Conservation (phyloP, 202 grass and related monocot genomes). For the Elaeis oleifera region DNA sequence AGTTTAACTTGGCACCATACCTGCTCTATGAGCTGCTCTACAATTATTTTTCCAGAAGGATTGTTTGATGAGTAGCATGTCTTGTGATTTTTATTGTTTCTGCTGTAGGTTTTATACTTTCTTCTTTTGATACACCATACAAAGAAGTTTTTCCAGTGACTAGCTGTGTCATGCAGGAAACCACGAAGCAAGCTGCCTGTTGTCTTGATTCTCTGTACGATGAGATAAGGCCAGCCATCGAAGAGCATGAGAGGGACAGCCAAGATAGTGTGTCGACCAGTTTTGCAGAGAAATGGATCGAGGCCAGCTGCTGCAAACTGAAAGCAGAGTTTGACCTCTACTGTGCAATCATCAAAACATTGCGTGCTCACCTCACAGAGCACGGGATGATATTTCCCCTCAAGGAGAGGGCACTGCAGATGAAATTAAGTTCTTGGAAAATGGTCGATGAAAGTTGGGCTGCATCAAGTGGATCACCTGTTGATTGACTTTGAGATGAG, state of each 20-base stretch:
- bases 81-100: too few species aligned
- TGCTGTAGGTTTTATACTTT: too few species aligned
- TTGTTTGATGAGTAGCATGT: too few species aligned
- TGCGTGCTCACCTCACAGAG: constrained; percentile 30
- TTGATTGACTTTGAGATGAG: too few species aligned
- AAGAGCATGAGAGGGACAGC: constrained; percentile 85
- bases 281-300: constrained; percentile 86
- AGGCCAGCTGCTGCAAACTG: constrained; percentile 78
- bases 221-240: constrained; percentile 82
- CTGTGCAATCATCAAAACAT: constrained; percentile 67
- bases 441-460: constrained; percentile 35
- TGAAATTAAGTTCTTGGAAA: constrained; percentile 56
- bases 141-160: background rate
- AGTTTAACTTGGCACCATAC: too few species aligned
- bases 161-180: constrained; percentile 36
- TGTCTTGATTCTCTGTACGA: constrained; percentile 61
- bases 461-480: too few species aligned
- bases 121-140: too few species aligned
- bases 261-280: constrained; percentile 88
- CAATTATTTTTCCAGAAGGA: too few species aligned
- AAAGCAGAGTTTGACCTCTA: constrained; percentile 89
- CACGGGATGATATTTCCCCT: constrained; percentile 16
- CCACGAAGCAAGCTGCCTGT: constrained; percentile 48
- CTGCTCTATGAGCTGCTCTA: too few species aligned
- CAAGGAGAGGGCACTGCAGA: constrained; percentile 27